These are phyloP conservation scores for Flaveria ramosissima DNA, from an alignment of 129 eudicot species.

Conservation along the genomic window DNA sequence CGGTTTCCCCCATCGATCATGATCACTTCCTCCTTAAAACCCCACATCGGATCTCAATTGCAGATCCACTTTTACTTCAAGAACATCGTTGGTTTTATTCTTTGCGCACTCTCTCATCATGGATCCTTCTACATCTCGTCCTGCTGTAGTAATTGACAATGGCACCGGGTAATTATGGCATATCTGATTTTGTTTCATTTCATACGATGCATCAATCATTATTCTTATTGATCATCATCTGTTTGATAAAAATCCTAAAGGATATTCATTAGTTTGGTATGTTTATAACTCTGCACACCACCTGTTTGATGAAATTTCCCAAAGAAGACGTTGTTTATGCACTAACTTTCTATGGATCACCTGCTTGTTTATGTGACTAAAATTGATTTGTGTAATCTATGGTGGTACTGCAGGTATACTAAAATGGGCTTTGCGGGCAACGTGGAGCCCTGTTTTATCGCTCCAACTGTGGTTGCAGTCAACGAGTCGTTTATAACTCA, in stretches of 20 bases:
- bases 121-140: constrained; percentile 89
- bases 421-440: constrained; percentile 99
- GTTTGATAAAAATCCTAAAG: constrained; percentile 12
- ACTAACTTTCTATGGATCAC: neutral
- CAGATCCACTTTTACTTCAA: constrained; percentile 49
- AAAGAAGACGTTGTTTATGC: neutral
- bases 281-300: constrained; percentile 9
- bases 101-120: constrained; percentile 37
- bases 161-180: constrained; percentile 80
- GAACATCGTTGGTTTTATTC: constrained; percentile 2
- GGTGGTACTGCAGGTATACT: constrained; percentile 65
- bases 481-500: constrained; percentile 85
- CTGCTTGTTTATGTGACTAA: neutral
- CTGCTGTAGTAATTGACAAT: constrained; percentile 93
- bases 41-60: constrained; percentile 61
- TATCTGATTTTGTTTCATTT: too few species aligned
- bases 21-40: constrained; percentile 55
- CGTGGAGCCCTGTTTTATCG: constrained; percentile 83
- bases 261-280: neutral
- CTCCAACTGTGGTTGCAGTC: constrained; percentile 85
- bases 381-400: neutral
- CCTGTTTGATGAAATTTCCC: constrained; percentile 38
- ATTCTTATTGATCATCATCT: constrained; percentile 1
- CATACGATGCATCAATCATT: neutral
- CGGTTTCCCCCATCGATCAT: constrained; percentile 49